A percentile compares a stretch with the other conserved stretches of the same genome.
Evolutionary conservation across 371 early-diverging fungal genomes (phyloP).

Genomic region (Mortierella sp.): DNA sequence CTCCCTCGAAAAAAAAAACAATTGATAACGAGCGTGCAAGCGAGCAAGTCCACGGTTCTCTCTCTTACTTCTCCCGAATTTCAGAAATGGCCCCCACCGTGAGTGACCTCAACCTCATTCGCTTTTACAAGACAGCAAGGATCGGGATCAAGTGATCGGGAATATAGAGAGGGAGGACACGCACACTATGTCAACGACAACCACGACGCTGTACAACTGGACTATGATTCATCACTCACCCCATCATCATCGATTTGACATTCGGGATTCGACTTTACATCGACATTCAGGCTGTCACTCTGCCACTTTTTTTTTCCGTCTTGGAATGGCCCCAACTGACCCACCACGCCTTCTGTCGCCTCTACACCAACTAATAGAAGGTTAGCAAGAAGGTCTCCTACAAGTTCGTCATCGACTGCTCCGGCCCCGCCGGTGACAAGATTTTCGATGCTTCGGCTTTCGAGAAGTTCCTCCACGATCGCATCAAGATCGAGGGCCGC

Average conservation of each 20-base stretch:
- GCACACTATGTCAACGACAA: not conserved
- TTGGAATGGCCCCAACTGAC: not conserved
- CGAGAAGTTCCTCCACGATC: slow-evolving; percentile 98
- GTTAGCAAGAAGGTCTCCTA: slow-evolving; percentile 63
- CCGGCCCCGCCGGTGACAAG: slow-evolving; percentile 94
- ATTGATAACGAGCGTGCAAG: slow-evolving; percentile 23
- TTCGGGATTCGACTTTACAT: slow-evolving; percentile 1
- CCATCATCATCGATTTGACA: slow-evolving; percentile 18
- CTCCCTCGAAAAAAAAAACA: slow-evolving; percentile 13
- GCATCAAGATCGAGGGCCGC: slow-evolving; percentile 97
- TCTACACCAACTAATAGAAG: slow-evolving; percentile 30
- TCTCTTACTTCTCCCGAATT: slow-evolving; percentile 56
- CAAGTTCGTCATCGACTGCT: slow-evolving; percentile 95
- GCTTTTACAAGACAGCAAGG: not conserved
- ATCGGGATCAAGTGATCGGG: not conserved
- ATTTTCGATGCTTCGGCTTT: slow-evolving; percentile 98
- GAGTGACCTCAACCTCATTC: slow-evolving; percentile 31
- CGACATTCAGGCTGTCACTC: not conserved
- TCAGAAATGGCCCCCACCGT: slow-evolving; percentile 60
- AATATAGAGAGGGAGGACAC: too few relatives aligned
- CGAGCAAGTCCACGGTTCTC: slow-evolving; percentile 25
- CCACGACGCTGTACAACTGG: not conserved
- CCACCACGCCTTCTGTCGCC: not conserved
- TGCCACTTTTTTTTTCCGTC: not conserved
- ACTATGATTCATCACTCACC: not conserved